Evolutionary conservation across 306 rosid genomes (phyloP).

Genomic region (Acacia confusa): DNA sequence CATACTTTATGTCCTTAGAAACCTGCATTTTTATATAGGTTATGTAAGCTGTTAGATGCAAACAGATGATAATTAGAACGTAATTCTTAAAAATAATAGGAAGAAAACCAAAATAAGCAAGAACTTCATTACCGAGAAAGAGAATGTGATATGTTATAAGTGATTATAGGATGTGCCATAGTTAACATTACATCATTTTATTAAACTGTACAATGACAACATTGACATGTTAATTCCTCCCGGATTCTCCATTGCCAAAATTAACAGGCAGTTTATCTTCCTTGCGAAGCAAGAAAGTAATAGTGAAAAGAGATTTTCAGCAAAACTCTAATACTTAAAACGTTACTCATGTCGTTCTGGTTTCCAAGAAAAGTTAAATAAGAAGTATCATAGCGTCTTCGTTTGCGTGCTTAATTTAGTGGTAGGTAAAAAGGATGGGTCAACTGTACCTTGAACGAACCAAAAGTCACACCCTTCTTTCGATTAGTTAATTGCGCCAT

Average conservation of each 20-base stretch:
- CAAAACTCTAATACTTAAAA: constrained; percentile 20
- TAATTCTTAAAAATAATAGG: constrained; percentile 11
- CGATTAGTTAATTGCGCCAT: constrained; percentile 89
- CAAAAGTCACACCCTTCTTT: constrained; percentile 92
- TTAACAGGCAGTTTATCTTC: constrained; percentile 14
- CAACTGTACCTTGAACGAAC: constrained; percentile 70
- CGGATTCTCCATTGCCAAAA: neutral
- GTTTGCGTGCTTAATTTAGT: constrained; percentile 17
- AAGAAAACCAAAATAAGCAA: constrained; percentile 7
- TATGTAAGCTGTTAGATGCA: constrained; percentile 25
- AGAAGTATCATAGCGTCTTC: constrained; percentile 3
- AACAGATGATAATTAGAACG: neutral
- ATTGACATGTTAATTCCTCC: neutral
- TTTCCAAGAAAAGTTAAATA: constrained; percentile 24
- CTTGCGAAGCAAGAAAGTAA: neutral
- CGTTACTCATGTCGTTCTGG: constrained; percentile 10
- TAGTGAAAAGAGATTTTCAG: neutral
- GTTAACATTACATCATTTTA: constrained; percentile 1
- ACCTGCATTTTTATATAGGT: constrained; percentile 51
- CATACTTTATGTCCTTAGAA: constrained; percentile 94
- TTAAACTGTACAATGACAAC: neutral
- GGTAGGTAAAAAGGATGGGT: constrained; percentile 15
- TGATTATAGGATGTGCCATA: neutral
- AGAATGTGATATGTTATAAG: constrained; percentile 2
- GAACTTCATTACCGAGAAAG: constrained; percentile 1